phyloP scores from a whole-genome alignment of 2,329 filamentous ascomycete genomes.

The Fonsecaea monophora region DNA sequence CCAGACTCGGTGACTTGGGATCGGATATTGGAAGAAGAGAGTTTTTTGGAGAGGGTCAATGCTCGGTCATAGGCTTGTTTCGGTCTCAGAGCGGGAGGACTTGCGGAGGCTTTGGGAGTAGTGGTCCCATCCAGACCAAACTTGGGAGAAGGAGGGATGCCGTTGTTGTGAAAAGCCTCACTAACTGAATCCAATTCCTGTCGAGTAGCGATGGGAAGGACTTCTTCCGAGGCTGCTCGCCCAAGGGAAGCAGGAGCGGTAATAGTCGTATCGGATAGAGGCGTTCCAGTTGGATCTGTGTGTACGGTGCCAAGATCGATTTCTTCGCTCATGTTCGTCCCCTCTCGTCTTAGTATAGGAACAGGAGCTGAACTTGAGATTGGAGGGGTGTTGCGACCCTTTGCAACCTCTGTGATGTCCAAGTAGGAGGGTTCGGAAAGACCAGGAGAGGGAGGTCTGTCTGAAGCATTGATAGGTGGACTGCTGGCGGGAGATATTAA shows the following conservation, averaged over 20 bases:
- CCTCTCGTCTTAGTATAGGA: constrained; percentile 32
- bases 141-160: constrained; percentile 22
- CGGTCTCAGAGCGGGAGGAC: constrained; percentile 74
- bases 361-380: constrained; percentile 11
- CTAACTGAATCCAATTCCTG: constrained; percentile 37
- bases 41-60: constrained; percentile 80
- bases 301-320: constrained; percentile 13
- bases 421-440: constrained; percentile 60
- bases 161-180: constrained; percentile 29
- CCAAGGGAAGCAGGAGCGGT: constrained; percentile 50
- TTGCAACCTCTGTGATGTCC: constrained; percentile 48
- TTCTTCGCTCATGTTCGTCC: constrained; percentile 29
- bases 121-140: constrained; percentile 28
- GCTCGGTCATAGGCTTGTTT: constrained; percentile 83
- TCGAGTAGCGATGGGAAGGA: constrained; percentile 54
- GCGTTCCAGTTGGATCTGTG: constrained; percentile 21
- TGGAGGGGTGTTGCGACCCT: constrained; percentile 31
- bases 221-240: constrained; percentile 62
- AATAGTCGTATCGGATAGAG: constrained; percentile 14
- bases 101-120: constrained; percentile 61
- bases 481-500: constrained; percentile 88
- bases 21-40: constrained; percentile 89
- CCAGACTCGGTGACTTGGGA: constrained; percentile 90
- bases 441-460: constrained; percentile 38
- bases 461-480: constrained; percentile 55